These are phyloP conservation scores for Aeminium ludgeri DNA, from an alignment of 495 filamentous ascomycete genomes.

Conservation along the genomic window DNA sequence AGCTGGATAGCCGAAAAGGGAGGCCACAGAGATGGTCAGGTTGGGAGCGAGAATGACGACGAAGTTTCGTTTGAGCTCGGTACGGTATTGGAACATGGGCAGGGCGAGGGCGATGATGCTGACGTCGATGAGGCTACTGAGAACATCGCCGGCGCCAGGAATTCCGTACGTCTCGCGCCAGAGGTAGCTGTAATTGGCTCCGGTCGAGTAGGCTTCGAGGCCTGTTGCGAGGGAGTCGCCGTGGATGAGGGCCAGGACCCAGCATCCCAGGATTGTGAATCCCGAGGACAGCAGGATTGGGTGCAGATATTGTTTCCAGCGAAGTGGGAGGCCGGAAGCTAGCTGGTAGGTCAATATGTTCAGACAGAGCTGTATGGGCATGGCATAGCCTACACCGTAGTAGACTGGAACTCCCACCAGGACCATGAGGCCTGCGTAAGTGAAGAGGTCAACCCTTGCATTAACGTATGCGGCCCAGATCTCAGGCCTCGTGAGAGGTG, in stretches of 20 bases:
- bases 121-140: constrained; percentile 33
- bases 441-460: too few relatives aligned
- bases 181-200: constrained; percentile 30
- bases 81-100: constrained; percentile 37
- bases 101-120: constrained; percentile 37
- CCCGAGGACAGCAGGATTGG: constrained; percentile 34
- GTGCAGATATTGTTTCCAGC: constrained; percentile 31
- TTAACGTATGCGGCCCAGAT: constrained; percentile 27
- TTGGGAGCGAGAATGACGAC: constrained; percentile 33
- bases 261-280: constrained; percentile 30
- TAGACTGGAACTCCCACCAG: constrained; percentile 34
- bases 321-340: constrained; percentile 30
- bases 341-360: constrained; percentile 33
- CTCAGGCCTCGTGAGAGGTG: constrained; percentile 28
- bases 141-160: constrained; percentile 36
- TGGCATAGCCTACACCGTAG: constrained; percentile 34
- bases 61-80: constrained; percentile 29
- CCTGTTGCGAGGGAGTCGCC: constrained; percentile 21
- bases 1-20: constrained; percentile 34
- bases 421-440: constrained; percentile 23
- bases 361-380: constrained; percentile 35
- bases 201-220: constrained; percentile 29
- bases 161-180: constrained; percentile 19
- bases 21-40: constrained; percentile 28
- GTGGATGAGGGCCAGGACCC: constrained; percentile 28